These are phyloP conservation scores for Phalaenopsis equestris DNA, from an alignment of 106 monocot species.

Conservation along the genomic window DNA sequence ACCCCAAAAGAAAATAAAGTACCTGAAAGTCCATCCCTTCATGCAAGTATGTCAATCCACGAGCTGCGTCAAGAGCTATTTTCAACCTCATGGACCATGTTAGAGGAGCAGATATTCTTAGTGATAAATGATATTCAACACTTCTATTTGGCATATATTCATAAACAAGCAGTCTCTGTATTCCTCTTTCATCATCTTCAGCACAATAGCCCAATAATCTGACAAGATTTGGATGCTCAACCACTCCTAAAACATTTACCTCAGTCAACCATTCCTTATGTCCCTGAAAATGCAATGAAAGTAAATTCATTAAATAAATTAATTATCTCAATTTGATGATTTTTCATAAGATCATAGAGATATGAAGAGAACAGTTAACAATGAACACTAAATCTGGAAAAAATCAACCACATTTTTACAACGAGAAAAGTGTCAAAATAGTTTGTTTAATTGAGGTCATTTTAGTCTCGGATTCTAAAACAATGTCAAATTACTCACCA, in stretches of 20 bases:
- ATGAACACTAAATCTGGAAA: background rate
- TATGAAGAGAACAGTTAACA: background rate
- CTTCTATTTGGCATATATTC: constrained; percentile 73
- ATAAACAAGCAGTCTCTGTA: constrained; percentile 65
- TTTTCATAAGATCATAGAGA: background rate
- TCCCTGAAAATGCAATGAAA: constrained; percentile 26
- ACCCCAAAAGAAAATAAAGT: background rate
- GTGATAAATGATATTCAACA: constrained; percentile 46
- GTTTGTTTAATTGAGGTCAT: too few species aligned
- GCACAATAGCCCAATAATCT: constrained; percentile 68
- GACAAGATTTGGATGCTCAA: constrained; percentile 71
- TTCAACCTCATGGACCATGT: constrained; percentile 49
- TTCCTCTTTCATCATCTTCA: constrained; percentile 73
- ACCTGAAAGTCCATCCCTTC: constrained; percentile 72
- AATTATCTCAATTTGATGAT: background rate
- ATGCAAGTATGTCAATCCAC: constrained; percentile 55
- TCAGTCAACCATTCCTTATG: constrained; percentile 82
- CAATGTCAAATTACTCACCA: too few species aligned
- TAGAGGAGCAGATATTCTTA: constrained; percentile 24
- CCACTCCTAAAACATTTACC: constrained; percentile 64
- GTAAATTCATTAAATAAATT: background rate
- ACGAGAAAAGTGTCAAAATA: background rate
- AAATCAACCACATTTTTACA: background rate
- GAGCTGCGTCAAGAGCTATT: constrained; percentile 67
- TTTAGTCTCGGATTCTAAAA: too few species aligned